Evolutionary conservation across 2,329 filamentous ascomycete genomes (phyloP), one percentile per base, ranked within the genome.

Genomic region (Orbilia javanica): DNA sequence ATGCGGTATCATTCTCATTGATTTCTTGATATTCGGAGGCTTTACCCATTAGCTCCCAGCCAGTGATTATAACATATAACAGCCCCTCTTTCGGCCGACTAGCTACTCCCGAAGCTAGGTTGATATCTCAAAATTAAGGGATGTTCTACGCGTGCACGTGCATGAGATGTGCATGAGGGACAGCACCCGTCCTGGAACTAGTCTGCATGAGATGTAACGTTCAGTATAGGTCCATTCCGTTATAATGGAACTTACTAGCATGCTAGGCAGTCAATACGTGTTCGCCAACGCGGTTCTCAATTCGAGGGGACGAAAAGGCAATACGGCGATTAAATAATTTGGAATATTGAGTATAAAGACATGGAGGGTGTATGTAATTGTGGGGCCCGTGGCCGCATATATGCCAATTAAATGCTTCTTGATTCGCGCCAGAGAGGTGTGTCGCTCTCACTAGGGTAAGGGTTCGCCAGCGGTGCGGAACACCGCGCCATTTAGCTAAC

Each of bases 251-350:
- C 20, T 22, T 31, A 6, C 60, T 64, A 64, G 60, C 20, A 20
- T 31, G 11, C 60, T 64, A 64, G 60, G 60, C 60, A 64, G 60
- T 64, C 15, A 48, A 64, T 20, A 42, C 34, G 55, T 60, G 55
- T 44, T 18, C 42, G 29, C 13, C 29, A 25, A 39, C 62, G 27
- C 29, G 62, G 48, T 25, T 13, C 11, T n/a, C n/a, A 10, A 65
- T 39, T 65, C 27, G 8, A 52, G 18, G 7, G 29, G 18, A 34
- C 27, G 22, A 60, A 42, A 4, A 29, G 44, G 27, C 34, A 39
- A 42, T 42, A 60, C 65, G 65, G 65, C 65, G 65, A 69, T 55
- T 55, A 55, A 20, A 52, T 70, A 70, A 70, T 70, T 70, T 70
- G 66, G 52, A 70, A 70, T 70, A 34, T 34, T 25, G 18, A 20